Base-by-base conservation (phyloP, 441 rosid species). In the Euphorbia schlechtendalii region DNA sequence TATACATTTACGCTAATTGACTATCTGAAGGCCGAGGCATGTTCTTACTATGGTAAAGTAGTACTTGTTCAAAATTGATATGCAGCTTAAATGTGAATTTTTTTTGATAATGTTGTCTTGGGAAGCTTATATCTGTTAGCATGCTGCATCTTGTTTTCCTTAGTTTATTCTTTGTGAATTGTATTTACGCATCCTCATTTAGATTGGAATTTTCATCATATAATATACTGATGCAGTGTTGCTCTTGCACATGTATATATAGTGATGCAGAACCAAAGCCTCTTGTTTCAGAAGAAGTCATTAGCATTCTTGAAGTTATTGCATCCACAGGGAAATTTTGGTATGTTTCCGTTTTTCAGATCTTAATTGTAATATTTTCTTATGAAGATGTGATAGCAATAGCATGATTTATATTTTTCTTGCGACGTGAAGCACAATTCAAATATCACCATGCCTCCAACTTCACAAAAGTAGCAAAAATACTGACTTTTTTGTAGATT, bases 321-420 rank as follows among this genome's bases (percentile, higher is more conserved):
- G 86, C 97, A 61, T 78, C 89, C 62, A 86, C 88, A 0, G 97
- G 98, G 52, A 81, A 77, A 57, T 84, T 84, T 74, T 83, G 90
- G 95, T 86, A 82, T 40, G 60, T 8, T 65, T 68, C 57, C 28
- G 10, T 52, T 30, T 27, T 41, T n/a, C n/a, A n/a, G n/a, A 32
- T 2, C 34, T 3, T 32, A 43, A 34, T 17, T 21, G 17, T 58
- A 5, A n/a, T 38, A 30, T 53, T 64, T 36, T 15, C 66, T 32
- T 61, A 55, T 30, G 12, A 18, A 56, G 25, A 30, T 49, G 10
- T 46, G 15, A 20, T 20, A 43, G n/a, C 4, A 17, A 8, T 13
- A 46, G 51, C 51, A 22, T 22, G 28, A n/a, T 9, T 4, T 22
- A 2, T 22, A 1, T 53, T 9, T 32, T 45, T 12, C 24, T 25